A percentile compares a stretch with the other conserved stretches of the same genome.
Evolutionary conservation across 306 rosid genomes (phyloP).

Genomic region (Trifolium subterraneum): DNA sequence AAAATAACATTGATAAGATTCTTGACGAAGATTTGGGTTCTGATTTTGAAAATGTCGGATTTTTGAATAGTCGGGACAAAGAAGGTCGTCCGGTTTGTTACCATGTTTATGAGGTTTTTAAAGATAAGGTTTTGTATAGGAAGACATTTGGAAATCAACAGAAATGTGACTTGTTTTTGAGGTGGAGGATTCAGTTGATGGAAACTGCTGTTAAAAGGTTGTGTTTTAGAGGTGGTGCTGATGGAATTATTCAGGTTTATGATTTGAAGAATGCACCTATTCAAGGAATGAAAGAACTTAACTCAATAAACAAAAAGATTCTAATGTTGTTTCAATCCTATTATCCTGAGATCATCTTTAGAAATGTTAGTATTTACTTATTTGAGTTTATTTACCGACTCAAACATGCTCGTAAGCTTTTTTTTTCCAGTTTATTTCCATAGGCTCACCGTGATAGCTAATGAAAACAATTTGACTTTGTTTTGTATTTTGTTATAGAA

Average conservation of each 20-base stretch:
- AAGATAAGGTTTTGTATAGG: constrained; percentile 48
- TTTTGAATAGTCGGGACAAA: constrained; percentile 52
- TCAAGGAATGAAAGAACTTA: constrained; percentile 64
- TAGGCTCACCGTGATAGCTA: background rate
- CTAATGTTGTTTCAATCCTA: constrained; percentile 55
- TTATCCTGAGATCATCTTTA: constrained; percentile 71
- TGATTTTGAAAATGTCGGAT: constrained; percentile 48
- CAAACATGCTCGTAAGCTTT: background rate
- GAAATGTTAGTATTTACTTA: constrained; percentile 41
- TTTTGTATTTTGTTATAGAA: background rate
- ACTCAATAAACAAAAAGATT: constrained; percentile 51
- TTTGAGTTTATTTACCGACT: background rate
- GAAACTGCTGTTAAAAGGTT: constrained; percentile 61
- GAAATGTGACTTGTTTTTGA: constrained; percentile 52
- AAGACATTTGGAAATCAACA: constrained; percentile 56
- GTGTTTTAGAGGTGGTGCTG: constrained; percentile 66
- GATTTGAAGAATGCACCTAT: constrained; percentile 66
- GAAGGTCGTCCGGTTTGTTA: constrained; percentile 75
- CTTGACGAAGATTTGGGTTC: constrained; percentile 43
- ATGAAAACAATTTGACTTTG: background rate
- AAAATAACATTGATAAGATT: constrained; percentile 38
- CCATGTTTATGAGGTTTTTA: constrained; percentile 50
- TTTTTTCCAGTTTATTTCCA: background rate
- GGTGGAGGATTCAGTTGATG: constrained; percentile 69
- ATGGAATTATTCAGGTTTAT: constrained; percentile 59